These are phyloP conservation scores for Saccharomycopsis guyanensis DNA, from an alignment of 805 yeast genomes.

Conservation along the genomic window DNA sequence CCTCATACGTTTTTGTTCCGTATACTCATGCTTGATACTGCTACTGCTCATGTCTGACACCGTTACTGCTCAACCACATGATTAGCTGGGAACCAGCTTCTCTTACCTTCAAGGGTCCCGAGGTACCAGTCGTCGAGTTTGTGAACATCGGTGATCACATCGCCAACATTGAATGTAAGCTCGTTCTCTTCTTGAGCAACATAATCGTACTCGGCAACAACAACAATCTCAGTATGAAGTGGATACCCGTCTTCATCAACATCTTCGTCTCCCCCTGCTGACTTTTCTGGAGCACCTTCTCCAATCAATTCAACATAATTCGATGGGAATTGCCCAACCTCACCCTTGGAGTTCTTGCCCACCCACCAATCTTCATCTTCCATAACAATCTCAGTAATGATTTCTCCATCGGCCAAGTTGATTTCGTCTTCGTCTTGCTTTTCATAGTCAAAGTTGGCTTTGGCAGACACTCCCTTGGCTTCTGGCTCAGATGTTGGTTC, in stretches of 20 bases:
- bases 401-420: slow-evolving; percentile 57
- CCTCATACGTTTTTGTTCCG: too few species aligned
- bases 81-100: slow-evolving; percentile 87
- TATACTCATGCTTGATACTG: too few species aligned
- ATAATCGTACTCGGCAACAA: slow-evolving; percentile 68
- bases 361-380: slow-evolving; percentile 47
- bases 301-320: slow-evolving; percentile 62
- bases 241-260: slow-evolving; percentile 24
- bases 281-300: slow-evolving; percentile 21
- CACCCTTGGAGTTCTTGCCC: slow-evolving; percentile 34
- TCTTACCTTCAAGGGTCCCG: slow-evolving; percentile 72
- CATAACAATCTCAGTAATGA: slow-evolving; percentile 55
- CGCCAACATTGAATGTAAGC: slow-evolving; percentile 78
- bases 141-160: slow-evolving; percentile 70
- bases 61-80: slow-evolving; percentile 47
- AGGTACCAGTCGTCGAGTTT: slow-evolving; percentile 98
- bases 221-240: slow-evolving; percentile 33
- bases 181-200: slow-evolving; percentile 93
- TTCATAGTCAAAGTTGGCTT: slow-evolving; percentile 75
- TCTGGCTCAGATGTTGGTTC: slow-evolving; percentile 26
- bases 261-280: slow-evolving; percentile 24
- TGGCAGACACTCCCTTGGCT: slow-evolving; percentile 40
- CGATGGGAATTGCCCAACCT: slow-evolving; percentile 38
- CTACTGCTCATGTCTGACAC: background rate
- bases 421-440: slow-evolving; percentile 75